Evolutionary conservation across 345 rosid species (phyloP).

Genomic region (Brassica cretica): DNA sequence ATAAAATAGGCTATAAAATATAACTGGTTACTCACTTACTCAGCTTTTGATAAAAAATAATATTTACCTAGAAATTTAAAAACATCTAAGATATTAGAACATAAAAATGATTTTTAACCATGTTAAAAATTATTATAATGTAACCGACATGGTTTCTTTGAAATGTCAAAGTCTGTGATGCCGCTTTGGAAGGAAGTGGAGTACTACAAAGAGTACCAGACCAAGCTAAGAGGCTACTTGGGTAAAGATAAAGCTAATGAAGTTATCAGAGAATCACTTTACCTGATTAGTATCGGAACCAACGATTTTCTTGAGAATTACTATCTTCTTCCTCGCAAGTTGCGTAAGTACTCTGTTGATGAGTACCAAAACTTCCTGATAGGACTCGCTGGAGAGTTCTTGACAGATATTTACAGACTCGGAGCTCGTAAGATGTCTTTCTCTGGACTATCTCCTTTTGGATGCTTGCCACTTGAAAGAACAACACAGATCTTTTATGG

Average conservation of each 20-base stretch:
- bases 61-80: too few species aligned
- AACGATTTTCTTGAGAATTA: slow-evolving; percentile 85
- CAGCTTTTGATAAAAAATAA: too few species aligned
- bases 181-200: slow-evolving; percentile 82
- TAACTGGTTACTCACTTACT: too few species aligned
- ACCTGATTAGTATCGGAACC: slow-evolving; percentile 78
- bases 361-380: slow-evolving; percentile 61
- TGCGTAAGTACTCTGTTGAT: slow-evolving; percentile 43
- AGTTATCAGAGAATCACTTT: slow-evolving; percentile 55
- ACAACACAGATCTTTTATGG: slow-evolving; percentile 51
- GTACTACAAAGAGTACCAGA: slow-evolving; percentile 71
- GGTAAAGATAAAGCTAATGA: slow-evolving; percentile 57
- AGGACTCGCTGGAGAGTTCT: slow-evolving; percentile 55
- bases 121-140: neutral
- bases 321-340: slow-evolving; percentile 48
- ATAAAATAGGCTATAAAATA: too few species aligned
- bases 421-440: slow-evolving; percentile 69
- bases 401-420: slow-evolving; percentile 53
- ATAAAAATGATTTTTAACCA: too few species aligned
- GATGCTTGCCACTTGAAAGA: slow-evolving; percentile 84
- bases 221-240: slow-evolving; percentile 47
- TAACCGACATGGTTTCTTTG: slow-evolving; percentile 3
- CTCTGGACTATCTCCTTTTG: slow-evolving; percentile 75
- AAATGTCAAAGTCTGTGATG: slow-evolving; percentile 62
- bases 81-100: too few species aligned